These are phyloP conservation scores for Penicillium arizonense DNA, from an alignment of 495 filamentous ascomycete genomes.

Conservation along the genomic window DNA sequence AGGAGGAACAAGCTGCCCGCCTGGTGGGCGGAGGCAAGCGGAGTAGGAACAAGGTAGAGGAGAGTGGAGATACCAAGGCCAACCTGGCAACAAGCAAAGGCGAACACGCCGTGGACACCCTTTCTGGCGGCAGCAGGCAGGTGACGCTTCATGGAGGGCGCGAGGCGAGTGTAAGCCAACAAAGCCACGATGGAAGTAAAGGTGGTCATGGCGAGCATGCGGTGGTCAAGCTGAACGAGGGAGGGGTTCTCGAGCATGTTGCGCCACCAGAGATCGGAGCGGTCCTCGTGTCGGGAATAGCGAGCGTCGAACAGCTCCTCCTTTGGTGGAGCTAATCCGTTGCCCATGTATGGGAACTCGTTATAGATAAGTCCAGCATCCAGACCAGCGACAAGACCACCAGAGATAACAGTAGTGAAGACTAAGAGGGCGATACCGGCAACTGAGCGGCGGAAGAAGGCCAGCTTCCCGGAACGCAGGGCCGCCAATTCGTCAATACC, in stretches of 20 bases:
- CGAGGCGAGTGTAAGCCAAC: conserved; percentile 71
- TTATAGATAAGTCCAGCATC: conserved; percentile 98
- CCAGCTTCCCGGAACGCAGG: conserved; percentile 64
- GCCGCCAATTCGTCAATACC: conserved; percentile 54
- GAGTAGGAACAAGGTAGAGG: conserved; percentile 87
- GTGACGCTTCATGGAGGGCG: conserved; percentile 54
- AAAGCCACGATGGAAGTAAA: conserved; percentile 77
- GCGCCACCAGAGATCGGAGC: conserved; percentile 85
- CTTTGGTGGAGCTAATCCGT: conserved; percentile 73
- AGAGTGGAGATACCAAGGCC: conserved; percentile 84
- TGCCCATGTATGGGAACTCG: conserved; percentile 94
- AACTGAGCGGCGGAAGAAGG: conserved; percentile 70
- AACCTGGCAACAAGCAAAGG: conserved; percentile 79
- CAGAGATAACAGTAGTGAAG: conserved; percentile 88
- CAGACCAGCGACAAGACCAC: conserved; percentile 88
- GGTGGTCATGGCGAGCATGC: conserved; percentile 85
- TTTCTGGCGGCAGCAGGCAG: conserved; percentile 65
- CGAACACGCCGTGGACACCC: conserved; percentile 77
- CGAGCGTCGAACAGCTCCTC: conserved; percentile 79
- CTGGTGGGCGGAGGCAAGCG: conserved; percentile 88
- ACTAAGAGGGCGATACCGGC: conserved; percentile 71
- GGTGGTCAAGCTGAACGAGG: conserved; percentile 90
- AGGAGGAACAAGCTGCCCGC: conserved; percentile 84
- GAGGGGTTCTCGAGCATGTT: conserved; percentile 97
- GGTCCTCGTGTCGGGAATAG: conserved; percentile 77